phyloP scores from a whole-genome alignment of 1,284 basidiomycete genomes.

The Cryptococcus neoformans region DNA sequence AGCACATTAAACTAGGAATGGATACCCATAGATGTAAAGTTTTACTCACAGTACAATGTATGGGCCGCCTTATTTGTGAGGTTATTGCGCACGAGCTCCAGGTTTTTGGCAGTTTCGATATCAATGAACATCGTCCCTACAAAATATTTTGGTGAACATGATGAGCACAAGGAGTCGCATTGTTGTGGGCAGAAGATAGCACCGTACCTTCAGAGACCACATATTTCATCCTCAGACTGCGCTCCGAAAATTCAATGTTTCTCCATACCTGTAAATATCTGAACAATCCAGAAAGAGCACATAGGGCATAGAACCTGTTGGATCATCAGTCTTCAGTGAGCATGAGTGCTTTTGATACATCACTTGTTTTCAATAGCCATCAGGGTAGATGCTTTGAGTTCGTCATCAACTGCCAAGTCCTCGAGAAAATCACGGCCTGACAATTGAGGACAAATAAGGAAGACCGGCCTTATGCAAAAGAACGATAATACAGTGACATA shows the following conservation, averaged over 20 bases:
- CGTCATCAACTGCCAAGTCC: conserved; percentile 70
- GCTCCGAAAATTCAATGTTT: conserved; percentile 60
- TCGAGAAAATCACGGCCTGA: conserved; percentile 68
- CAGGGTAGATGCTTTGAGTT: conserved; percentile 68
- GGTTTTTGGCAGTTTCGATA: conserved; percentile 74
- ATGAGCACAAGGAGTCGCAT: too few relatives aligned
- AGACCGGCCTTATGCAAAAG: neutral
- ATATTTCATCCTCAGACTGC: conserved; percentile 75
- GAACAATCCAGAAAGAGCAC: conserved; percentile 79
- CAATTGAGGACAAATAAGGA: neutral
- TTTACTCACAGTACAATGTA: conserved; percentile 44
- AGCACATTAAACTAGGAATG: neutral
- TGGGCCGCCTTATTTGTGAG: conserved; percentile 61
- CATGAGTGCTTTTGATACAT: conserved; percentile 22
- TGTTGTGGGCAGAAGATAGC: too few relatives aligned
- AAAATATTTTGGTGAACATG: neutral
- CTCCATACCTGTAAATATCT: conserved; percentile 69
- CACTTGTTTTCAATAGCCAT: conserved; percentile 74
- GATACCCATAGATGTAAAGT: neutral
- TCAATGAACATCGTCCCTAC: conserved; percentile 90
- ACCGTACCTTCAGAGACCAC: conserved; percentile 60
- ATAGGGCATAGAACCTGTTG: conserved; percentile 79
- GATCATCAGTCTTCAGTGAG: neutral
- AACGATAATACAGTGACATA: neutral
- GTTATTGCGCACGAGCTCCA: conserved; percentile 80